Conservation (phyloP, 2,329 filamentous ascomycete species). For the Dothiorella sarmentorum region DNA sequence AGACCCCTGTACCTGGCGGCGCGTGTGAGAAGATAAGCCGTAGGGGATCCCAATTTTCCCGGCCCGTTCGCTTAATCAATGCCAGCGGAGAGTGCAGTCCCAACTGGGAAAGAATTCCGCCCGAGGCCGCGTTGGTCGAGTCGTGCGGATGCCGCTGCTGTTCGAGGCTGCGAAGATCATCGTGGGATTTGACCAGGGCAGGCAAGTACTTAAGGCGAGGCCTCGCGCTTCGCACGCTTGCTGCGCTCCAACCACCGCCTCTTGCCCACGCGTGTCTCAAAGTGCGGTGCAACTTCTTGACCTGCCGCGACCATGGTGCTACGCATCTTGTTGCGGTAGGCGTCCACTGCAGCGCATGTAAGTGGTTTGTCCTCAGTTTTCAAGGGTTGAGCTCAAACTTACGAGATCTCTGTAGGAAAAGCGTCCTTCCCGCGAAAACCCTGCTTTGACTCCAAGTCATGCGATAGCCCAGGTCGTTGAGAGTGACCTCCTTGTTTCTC, state of each 20-base stretch:
- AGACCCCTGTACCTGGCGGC: constrained; percentile 7
- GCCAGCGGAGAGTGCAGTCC: constrained; percentile 13
- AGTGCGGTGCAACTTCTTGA: constrained; percentile 80
- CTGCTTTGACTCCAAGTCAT: constrained; percentile 97
- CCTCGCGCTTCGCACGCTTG: constrained; percentile 41
- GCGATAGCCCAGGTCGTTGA: constrained; percentile 90
- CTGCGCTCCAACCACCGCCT: constrained; percentile 53
- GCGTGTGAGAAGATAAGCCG: constrained; percentile 8
- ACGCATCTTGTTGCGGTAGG: constrained; percentile 88
- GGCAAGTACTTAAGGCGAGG: constrained; percentile 23
- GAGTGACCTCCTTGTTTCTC: constrained; percentile 76
- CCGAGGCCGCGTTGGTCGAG: constrained; percentile 7
- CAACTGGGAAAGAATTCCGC: constrained; percentile 6
- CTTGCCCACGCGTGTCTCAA: constrained; percentile 85
- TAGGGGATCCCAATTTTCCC: constrained; percentile 19
- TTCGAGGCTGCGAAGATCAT: constrained; percentile 17
- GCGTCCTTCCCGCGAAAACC: constrained; percentile 78
- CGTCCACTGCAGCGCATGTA: constrained; percentile 64
- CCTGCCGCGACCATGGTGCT: constrained; percentile 74
- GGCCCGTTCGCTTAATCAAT: constrained; percentile 16
- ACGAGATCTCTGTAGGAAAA: constrained; percentile 90
- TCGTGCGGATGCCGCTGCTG: constrained; percentile 12
- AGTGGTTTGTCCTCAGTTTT: constrained; percentile 21
- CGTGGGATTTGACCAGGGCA: constrained; percentile 9
- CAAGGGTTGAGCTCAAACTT: constrained; percentile 47